These are phyloP conservation scores for Penicillium sp. DNA, from an alignment of 2,329 filamentous ascomycete species.

Conservation along the genomic window DNA sequence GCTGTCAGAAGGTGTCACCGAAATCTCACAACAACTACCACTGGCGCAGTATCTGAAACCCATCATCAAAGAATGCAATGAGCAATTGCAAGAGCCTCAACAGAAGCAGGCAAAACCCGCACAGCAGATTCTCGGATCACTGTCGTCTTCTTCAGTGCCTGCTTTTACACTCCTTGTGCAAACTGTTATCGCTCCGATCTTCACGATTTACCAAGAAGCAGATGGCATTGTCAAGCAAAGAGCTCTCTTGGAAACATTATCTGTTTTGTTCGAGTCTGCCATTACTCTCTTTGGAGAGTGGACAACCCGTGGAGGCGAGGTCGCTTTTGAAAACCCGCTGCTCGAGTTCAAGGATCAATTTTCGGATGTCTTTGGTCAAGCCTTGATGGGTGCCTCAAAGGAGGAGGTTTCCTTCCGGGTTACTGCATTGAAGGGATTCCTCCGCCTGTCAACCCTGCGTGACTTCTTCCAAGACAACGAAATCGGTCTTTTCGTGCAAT, in stretches of 20 bases:
- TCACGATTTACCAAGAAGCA: slow-evolving; percentile 57
- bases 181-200: slow-evolving; percentile 54
- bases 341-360: slow-evolving; percentile 49
- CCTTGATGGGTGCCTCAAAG: slow-evolving; percentile 50
- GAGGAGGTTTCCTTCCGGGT: slow-evolving; percentile 50
- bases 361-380: slow-evolving; percentile 53
- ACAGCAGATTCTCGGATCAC: slow-evolving; percentile 55
- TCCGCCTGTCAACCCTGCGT: slow-evolving; percentile 44
- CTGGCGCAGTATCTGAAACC: slow-evolving; percentile 55
- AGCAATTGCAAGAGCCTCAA: slow-evolving; percentile 63
- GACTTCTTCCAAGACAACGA: slow-evolving; percentile 50
- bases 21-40: slow-evolving; percentile 39
- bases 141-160: slow-evolving; percentile 52
- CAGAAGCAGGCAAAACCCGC: slow-evolving; percentile 64
- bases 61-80: slow-evolving; percentile 63
- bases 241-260: slow-evolving; percentile 58
- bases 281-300: slow-evolving; percentile 55
- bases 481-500: slow-evolving; percentile 51
- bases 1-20: slow-evolving; percentile 46
- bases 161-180: slow-evolving; percentile 55
- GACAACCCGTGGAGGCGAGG: slow-evolving; percentile 41
- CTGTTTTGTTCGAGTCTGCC: slow-evolving; percentile 56
- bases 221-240: slow-evolving; percentile 60
- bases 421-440: slow-evolving; percentile 46
- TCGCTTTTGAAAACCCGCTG: slow-evolving; percentile 41